These are phyloP conservation scores for Coelastrella sp. DNA, from an alignment of 139 green algal species.

Conservation along the genomic window DNA sequence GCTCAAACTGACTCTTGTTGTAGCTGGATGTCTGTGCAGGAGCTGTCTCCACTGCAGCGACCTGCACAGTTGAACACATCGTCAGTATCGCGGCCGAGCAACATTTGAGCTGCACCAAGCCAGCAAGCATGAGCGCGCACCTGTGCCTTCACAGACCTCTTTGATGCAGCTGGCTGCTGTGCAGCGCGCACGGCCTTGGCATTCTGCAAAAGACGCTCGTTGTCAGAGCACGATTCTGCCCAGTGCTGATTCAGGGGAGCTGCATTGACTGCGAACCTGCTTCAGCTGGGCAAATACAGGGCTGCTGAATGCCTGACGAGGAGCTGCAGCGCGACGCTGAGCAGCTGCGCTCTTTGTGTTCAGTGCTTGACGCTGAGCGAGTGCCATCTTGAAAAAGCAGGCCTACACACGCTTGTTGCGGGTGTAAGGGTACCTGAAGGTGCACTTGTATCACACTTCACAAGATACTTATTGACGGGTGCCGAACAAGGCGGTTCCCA, in stretches of 20 bases:
- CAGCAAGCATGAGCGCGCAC: not conserved
- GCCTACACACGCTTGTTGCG: not conserved
- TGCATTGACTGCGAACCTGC: conserved; percentile 28
- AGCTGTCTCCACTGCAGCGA: conserved; percentile 29
- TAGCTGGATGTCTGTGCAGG: not conserved
- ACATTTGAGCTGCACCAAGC: not conserved
- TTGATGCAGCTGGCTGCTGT: not conserved
- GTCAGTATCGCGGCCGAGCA: not conserved
- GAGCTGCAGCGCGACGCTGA: conserved; percentile 26
- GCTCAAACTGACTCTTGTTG: conserved; percentile 69
- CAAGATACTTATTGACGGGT: too few species aligned
- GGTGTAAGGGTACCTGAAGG: not conserved
- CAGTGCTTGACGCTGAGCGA: conserved; percentile 26
- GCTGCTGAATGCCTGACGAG: conserved; percentile 36
- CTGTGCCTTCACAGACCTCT: conserved; percentile 29
- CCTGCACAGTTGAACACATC: conserved; percentile 15
- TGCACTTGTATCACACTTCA: not conserved
- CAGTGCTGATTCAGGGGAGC: not conserved
- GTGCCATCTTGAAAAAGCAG: conserved; percentile 15
- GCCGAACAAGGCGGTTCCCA: not conserved
- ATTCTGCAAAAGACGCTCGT: conserved; percentile 4
- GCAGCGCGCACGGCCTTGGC: conserved; percentile 12
- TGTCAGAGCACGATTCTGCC: conserved; percentile 2
- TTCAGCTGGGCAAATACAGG: conserved; percentile 31
- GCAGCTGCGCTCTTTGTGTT: conserved; percentile 20